Evolutionary conservation across 208 protist species (phyloP).

Genomic region (Crithidia bombi): DNA sequence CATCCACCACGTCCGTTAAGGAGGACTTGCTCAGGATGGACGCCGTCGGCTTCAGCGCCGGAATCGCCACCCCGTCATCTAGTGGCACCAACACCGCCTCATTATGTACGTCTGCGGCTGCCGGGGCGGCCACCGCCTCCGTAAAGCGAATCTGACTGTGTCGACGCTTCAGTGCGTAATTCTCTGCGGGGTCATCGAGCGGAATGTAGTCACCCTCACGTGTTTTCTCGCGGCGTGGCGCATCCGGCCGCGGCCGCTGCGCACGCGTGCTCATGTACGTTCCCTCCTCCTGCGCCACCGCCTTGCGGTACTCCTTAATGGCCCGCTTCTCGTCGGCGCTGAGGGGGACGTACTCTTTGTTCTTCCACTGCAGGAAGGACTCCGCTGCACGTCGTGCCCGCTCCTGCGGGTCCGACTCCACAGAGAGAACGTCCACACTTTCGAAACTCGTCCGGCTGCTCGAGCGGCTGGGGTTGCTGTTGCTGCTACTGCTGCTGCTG

Average conservation of each 20-base stretch:
- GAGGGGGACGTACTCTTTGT: slow-evolving; percentile 32
- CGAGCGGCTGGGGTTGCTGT: background rate
- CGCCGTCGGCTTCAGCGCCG: slow-evolving; percentile 17
- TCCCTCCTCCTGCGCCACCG: slow-evolving; percentile 19
- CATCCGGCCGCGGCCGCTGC: slow-evolving; percentile 1
- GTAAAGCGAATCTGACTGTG: slow-evolving; percentile 23
- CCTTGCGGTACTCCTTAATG: slow-evolving; percentile 34
- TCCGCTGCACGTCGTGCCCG: slow-evolving; percentile 14
- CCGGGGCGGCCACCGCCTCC: slow-evolving; percentile 2
- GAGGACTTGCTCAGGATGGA: slow-evolving; percentile 31
- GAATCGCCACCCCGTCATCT: slow-evolving; percentile 19
- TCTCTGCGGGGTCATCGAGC: slow-evolving; percentile 8
- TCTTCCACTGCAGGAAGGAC: slow-evolving; percentile 31
- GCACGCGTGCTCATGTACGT: slow-evolving; percentile 27
- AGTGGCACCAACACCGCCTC: slow-evolving; percentile 11
- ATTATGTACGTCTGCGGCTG: slow-evolving; percentile 19
- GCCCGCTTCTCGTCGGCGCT: slow-evolving; percentile 23
- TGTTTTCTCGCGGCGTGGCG: background rate
- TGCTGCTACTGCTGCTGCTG: slow-evolving; percentile 1
- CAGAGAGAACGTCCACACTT: slow-evolving; percentile 13
- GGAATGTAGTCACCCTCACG: slow-evolving; percentile 6
- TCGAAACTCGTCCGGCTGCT: background rate
- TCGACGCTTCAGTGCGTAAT: background rate
- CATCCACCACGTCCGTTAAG: slow-evolving; percentile 6
- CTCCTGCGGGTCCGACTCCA: slow-evolving; percentile 26